Evolutionary conservation across 257 asterid genomes (phyloP), one percentile per base, ranked within the genome.

Genomic region (Fraxinus cuspidata): DNA sequence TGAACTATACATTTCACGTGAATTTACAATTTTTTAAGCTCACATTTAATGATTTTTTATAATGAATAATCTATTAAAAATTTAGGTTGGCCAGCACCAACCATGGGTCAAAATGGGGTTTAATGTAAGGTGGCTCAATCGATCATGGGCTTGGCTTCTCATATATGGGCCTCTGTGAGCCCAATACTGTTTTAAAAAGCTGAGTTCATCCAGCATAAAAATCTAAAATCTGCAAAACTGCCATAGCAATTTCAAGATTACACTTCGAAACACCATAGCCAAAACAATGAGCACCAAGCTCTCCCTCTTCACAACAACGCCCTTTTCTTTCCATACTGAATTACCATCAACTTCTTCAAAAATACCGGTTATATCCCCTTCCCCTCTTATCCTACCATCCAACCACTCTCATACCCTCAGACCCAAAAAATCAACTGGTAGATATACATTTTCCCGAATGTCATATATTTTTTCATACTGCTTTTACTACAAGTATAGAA

Each of bases 281-380:
- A 74, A 69, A 25, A 53, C 71, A 5, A 84, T 74, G 80, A 88
- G 83, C 18, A 60, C 82, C 44, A 84, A 79, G 47, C 75, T 83
- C 79, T 78, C 85, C 29, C 84, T 85, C 80, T 84, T 79, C 82
- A 82, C 34, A 87, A 70, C 88, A 47, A 63, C 79, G 16, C 79
- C 84, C 89, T 84, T 83, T 40, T 67, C 87, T 63, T 70, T 85
- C 81, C 78, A 67, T 49, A 68, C 88, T 53, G 88, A 88, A 56
- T 42, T 76, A 73, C 80, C 87, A 74, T 80, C 80, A 16, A 32
- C 74, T 66, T 77, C 89, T 64, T 76, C 83, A n/a, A 82, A 74
- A 74, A n/a, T 72, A 72, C 77, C 86, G 75, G 19, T 47, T 65
- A 47, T 13, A 29, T 75, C 37, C 32, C 34, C 81, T 37, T 27